Percentiles rank a stretch among this genome's conserved stretches.
These are phyloP conservation scores for Platanthera guangdongensis DNA, from an alignment of 106 monocot species.

Conservation along the genomic window DNA sequence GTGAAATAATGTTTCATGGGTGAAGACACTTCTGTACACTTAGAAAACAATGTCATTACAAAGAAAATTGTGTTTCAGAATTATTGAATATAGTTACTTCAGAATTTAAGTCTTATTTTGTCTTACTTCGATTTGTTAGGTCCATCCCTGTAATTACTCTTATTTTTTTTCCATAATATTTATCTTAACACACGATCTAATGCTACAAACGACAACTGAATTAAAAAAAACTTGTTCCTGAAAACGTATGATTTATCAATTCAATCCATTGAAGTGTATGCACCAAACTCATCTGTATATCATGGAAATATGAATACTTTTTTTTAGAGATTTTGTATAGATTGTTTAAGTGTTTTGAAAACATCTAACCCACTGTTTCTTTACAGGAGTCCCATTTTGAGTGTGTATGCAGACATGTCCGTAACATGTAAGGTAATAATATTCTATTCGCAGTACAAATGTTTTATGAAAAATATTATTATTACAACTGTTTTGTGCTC, in stretches of 20 bases:
- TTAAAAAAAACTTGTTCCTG: background rate
- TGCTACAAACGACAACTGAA: background rate
- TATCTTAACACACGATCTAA: background rate
- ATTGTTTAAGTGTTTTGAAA: background rate
- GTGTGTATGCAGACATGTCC: slow-evolving; percentile 99
- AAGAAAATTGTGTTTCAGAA: slow-evolving; percentile 1
- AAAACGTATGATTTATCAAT: slow-evolving; percentile 4
- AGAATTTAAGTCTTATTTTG: background rate
- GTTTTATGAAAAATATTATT: background rate
- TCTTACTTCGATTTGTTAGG: background rate
- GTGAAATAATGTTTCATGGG: background rate
- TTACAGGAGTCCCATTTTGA: slow-evolving; percentile 83
- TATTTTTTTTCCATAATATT: background rate
- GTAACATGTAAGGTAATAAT: slow-evolving; percentile 79
- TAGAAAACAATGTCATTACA: background rate
- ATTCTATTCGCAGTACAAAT: background rate
- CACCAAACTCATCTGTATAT: background rate
- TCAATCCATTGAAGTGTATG: background rate
- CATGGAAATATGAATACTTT: background rate
- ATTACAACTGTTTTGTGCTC: background rate
- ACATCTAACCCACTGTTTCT: background rate
- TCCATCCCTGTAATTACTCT: slow-evolving; percentile 2
- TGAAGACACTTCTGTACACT: background rate
- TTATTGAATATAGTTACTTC: background rate
- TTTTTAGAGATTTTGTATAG: background rate